phyloP scores from a whole-genome alignment of 1,139 yeast genomes.

The Zygosaccharomyces sapae region DNA sequence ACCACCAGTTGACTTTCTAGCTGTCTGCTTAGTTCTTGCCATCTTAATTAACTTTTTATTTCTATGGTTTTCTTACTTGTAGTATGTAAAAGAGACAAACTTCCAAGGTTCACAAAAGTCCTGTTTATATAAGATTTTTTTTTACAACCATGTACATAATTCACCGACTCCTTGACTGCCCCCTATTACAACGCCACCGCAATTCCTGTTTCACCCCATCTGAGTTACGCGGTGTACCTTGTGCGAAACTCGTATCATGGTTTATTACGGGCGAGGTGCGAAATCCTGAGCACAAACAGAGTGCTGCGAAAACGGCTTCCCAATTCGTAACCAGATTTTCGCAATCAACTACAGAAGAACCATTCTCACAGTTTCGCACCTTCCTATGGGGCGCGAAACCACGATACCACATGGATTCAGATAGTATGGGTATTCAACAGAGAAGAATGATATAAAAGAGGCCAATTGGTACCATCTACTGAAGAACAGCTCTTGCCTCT shows the following conservation, averaged over 20 bases:
- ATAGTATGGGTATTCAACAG: constrained; percentile 12
- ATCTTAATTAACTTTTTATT: constrained; percentile 94
- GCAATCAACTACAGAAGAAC: constrained; percentile 9
- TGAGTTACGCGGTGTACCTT: constrained; percentile 6
- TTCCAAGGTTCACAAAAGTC: background rate
- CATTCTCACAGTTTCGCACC: constrained; percentile 15
- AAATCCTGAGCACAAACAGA: constrained; percentile 8
- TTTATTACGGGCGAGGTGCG: constrained; percentile 13
- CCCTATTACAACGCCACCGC: constrained; percentile 7
- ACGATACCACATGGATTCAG: constrained; percentile 5
- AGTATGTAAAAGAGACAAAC: background rate
- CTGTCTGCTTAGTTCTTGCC: constrained; percentile 99
- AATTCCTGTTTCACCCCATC: constrained; percentile 10
- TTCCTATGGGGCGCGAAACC: constrained; percentile 12
- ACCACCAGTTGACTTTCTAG: constrained; percentile 99
- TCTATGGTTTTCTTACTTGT: background rate
- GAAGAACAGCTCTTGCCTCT: too few relatives aligned
- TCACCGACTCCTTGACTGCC: background rate
- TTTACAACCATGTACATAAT: background rate
- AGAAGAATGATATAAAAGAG: constrained; percentile 36
- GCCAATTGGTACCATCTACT: constrained; percentile 76
- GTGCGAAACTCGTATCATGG: constrained; percentile 12
- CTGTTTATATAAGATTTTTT: constrained; percentile 2
- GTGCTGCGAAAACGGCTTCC: background rate
- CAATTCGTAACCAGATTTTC: constrained; percentile 12